Conservation (phyloP, 225 moss, liverwort and hornwort species). For the Polytrichum formosum region DNA sequence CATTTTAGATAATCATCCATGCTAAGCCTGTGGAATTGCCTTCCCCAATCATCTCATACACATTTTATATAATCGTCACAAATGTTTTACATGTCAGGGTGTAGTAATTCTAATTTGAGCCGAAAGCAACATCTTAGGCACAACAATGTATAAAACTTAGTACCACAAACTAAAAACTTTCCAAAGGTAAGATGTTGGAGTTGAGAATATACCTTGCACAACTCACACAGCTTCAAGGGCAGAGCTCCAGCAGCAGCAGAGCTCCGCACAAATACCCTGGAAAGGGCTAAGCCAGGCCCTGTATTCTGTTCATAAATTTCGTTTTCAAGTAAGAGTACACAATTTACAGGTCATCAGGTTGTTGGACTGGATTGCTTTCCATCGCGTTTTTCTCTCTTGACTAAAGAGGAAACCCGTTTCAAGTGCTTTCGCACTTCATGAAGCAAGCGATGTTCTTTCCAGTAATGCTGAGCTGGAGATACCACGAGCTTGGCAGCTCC, state of each 20-base stretch:
- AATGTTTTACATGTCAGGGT: too few species aligned
- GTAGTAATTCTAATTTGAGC: too few species aligned
- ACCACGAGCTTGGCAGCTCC: conserved; percentile 92
- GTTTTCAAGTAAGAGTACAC: conserved; percentile 22
- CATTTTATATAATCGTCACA: too few species aligned
- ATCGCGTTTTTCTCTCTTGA: conserved; percentile 47
- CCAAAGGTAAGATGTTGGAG: background rate
- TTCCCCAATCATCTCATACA: too few species aligned
- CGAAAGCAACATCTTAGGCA: too few species aligned
- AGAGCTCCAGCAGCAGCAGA: conserved; percentile 20
- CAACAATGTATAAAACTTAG: too few species aligned
- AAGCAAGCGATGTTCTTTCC: conserved; percentile 74
- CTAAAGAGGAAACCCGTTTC: conserved; percentile 42
- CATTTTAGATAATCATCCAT: too few species aligned
- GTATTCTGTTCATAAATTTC: conserved; percentile 20
- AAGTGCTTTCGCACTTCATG: conserved; percentile 84
- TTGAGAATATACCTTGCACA: conserved; percentile 20
- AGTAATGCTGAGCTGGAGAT: conserved; percentile 86
- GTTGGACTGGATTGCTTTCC: conserved; percentile 25
- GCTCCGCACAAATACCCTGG: conserved; percentile 16
- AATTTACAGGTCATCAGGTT: conserved; percentile 31
- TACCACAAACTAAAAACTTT: too few species aligned
- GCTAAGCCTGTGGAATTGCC: too few species aligned
- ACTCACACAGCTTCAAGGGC: conserved; percentile 11
- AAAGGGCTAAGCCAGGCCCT: conserved; percentile 21